Base-by-base conservation (phyloP, 2,329 filamentous ascomycete species). In the Colletotrichum eremochloae region DNA sequence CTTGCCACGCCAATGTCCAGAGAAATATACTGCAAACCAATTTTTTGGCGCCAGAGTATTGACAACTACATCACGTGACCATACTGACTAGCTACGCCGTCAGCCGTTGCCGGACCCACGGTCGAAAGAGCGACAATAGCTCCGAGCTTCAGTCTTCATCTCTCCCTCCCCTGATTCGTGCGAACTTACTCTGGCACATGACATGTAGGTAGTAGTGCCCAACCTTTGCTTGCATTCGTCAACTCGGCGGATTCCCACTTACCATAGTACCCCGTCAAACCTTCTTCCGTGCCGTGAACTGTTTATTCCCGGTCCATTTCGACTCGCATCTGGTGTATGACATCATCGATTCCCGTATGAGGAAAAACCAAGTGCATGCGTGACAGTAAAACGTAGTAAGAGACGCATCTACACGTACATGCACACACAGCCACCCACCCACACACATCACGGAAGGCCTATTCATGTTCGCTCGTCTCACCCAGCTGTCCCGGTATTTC, bases 391-490 rank as follows among this genome's bases (percentile, higher is more conserved):
- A 15, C 33, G 33, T 53, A 31, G 42, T 50, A 44, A 62, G 42
- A 33, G 31, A 48, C 60, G 40, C 46, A 20, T 38, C 15, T 9
- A 31, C 24, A 38, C 12, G 38, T 14, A 33, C 29, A 48, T 12
- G 9, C 24, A 15, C 15, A 44, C 42, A 44, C 40, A 42, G 11
- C 2, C 40, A 42, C 40, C 14, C 40, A 42, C 40, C 2, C n/a
- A 11, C 14, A 3, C 20, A 46, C 46, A n/a, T 11, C 14, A 53
- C 53, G n/a, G 12, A 31, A 52, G 36, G 46, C 7, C 8, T 46
- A 65, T 75, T 77, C 77, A 97, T 97, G 95, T 92, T 95, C 83
- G 88, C 89, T 74, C 90, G 95, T 76, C 82, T 97, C 69, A 91
- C 88, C 63, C 93, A 94, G 80, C 80, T 97, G 74, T 86, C 91